Base-by-base conservation (phyloP, 768 basidiomycete species). In the Tylopilus vinaceipallidus region DNA sequence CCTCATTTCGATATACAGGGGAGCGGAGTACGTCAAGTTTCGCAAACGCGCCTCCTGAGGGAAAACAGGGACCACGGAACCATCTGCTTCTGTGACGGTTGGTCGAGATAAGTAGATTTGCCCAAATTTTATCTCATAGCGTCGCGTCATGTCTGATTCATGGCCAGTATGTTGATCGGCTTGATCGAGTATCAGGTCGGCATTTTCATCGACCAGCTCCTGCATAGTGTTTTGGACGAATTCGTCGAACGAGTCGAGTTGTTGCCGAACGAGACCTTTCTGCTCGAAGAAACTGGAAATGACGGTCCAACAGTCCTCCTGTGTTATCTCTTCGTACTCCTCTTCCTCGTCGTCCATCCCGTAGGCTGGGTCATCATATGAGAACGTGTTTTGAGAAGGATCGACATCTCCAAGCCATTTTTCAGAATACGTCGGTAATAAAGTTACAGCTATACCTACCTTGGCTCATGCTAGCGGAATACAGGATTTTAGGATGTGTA, bases 181-280 rank as follows among this genome's bases (percentile, higher is more conserved):
- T 71, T 98, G 97, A 72, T 98, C 95, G 41, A 99, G 76, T 56
- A 95, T 94, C 63, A 99, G 82, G 61, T 92, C 91, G n/a, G 86
- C 73, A 56, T 91, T 91, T 73, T 99, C 97, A 67, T 98, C 97
- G 19, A 99, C 95, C 22, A 99, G 79, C 67, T 98, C 97, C 71
- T 98, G 95, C 94, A 99, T 97, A 13, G 94, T 98, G 60, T 98
- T 98, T 66, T 98, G 93, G 29, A 99, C 91, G 63, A 98, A 99
- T 72, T 98, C 95, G 67, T 99, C 94, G 71, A 95, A 99, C 11
- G 91, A 95, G 73, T 95, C 94, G 46, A 98, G 83, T 67, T 99
- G 97, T 67, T 99, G 97, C 41, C 92, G 83, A 45, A 98, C 97
- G 53, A 99, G 86, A 71, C 95, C 95, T 69, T 95, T 97, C 68